Conservation (phyloP, 83 land plant genomes). For the Picea abies region DNA sequence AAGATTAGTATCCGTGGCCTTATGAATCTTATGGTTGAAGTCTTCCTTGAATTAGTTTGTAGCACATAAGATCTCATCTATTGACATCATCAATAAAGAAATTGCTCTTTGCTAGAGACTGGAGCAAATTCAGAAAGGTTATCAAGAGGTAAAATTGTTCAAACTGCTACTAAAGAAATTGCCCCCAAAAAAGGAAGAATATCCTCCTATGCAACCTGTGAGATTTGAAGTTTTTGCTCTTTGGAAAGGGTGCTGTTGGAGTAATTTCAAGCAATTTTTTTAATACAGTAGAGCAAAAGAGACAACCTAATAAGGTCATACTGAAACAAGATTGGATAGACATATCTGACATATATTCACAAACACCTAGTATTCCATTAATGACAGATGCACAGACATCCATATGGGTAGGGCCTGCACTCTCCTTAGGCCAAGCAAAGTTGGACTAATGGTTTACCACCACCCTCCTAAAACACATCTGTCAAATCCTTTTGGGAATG, state of each 20-base stretch:
- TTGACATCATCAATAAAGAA: background rate
- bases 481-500: too few relatives aligned
- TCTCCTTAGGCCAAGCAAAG: too few relatives aligned
- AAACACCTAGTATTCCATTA: background rate
- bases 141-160: conserved; percentile 10
- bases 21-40: background rate
- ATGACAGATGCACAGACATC: background rate
- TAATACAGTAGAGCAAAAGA: background rate
- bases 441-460: too few relatives aligned
- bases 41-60: background rate
- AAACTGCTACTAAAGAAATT: background rate
- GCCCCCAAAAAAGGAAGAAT: background rate
- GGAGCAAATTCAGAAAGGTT: background rate
- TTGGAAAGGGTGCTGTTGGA: background rate
- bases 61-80: background rate
- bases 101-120: background rate
- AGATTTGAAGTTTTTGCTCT: background rate
- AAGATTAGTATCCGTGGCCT: background rate
- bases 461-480: too few relatives aligned
- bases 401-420: too few relatives aligned
- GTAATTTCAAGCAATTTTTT: background rate
- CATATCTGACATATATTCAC: background rate
- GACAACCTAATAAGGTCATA: background rate
- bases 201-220: background rate
- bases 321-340: background rate